Percentiles rank a stretch among this genome's conserved stretches.
Evolutionary conservation across 2,329 filamentous ascomycete genomes (phyloP).

Genomic region (Fusarium sp.): DNA sequence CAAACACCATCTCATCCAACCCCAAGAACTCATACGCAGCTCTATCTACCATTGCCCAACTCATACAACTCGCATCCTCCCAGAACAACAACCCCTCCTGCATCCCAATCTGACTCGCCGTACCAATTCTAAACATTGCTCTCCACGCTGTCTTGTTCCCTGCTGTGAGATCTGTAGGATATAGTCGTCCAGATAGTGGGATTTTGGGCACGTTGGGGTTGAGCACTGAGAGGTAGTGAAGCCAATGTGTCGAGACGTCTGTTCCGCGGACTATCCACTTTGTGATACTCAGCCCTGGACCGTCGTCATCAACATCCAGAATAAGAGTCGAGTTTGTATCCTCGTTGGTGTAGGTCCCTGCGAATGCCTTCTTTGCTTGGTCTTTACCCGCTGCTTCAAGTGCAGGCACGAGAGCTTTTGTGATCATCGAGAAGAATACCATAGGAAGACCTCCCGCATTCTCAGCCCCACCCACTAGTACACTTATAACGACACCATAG

Average conservation of each 20-base stretch:
- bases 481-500: conserved; percentile 1
- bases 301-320: background rate
- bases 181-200: background rate
- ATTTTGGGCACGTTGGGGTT: background rate
- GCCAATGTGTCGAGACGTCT: background rate
- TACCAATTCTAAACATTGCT: background rate
- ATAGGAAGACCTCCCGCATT: background rate
- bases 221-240: background rate
- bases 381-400: conserved; percentile 5
- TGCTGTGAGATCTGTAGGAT: background rate
- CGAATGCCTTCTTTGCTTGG: background rate
- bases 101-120: background rate
- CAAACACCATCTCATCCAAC: conserved; percentile 6
- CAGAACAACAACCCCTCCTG: background rate
- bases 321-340: background rate
- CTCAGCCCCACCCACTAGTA: background rate
- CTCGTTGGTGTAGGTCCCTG: background rate
- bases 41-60: conserved; percentile 1
- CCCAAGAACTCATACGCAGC: background rate
- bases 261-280: conserved; percentile 4
- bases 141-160: background rate
- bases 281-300: background rate
- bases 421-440: conserved; percentile 2
- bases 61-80: conserved; percentile 1
- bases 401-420: background rate